These are phyloP conservation scores for Streptanthus diversifolius DNA, from an alignment of 345 rosid species.

Conservation along the genomic window DNA sequence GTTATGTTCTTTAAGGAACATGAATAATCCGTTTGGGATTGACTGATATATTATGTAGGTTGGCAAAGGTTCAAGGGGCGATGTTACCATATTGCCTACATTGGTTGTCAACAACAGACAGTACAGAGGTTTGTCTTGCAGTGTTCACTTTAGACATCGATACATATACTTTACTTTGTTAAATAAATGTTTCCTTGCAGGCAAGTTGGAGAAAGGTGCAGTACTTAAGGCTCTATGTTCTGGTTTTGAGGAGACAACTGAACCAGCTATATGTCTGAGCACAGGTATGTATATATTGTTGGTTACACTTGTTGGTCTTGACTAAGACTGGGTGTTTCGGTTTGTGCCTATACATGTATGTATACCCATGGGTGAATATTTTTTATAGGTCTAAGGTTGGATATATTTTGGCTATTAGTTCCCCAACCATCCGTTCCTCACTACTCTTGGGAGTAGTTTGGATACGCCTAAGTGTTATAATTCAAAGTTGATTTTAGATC, in stretches of 20 bases:
- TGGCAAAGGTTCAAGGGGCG: conserved; percentile 97
- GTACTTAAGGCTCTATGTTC: conserved; percentile 91
- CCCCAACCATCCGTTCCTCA: no score
- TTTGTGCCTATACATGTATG: not conserved
- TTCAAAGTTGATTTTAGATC: not conserved
- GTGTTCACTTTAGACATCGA: not conserved
- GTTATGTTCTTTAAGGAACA: conserved; percentile 8
- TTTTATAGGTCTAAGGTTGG: no score
- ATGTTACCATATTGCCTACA: conserved; percentile 96
- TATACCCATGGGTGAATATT: no score
- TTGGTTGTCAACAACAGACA: conserved; percentile 90
- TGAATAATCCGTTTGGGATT: no score
- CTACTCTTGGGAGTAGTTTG: no score
- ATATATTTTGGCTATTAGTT: not conserved
- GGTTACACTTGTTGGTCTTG: not conserved
- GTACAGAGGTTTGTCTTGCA: conserved; percentile 63
- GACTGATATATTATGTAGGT: conserved; percentile 36
- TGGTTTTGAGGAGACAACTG: conserved; percentile 98
- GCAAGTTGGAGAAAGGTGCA: conserved; percentile 89
- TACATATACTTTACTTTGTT: not conserved
- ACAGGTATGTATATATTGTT: conserved; percentile 53
- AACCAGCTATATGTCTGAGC: conserved; percentile 88
- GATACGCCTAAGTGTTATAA: no score
- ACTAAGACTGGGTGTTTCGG: not conserved
- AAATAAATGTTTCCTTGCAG: conserved; percentile 42